These are phyloP conservation scores for Cytospora piceae DNA, from an alignment of 2,329 filamentous ascomycete genomes.

Conservation along the genomic window DNA sequence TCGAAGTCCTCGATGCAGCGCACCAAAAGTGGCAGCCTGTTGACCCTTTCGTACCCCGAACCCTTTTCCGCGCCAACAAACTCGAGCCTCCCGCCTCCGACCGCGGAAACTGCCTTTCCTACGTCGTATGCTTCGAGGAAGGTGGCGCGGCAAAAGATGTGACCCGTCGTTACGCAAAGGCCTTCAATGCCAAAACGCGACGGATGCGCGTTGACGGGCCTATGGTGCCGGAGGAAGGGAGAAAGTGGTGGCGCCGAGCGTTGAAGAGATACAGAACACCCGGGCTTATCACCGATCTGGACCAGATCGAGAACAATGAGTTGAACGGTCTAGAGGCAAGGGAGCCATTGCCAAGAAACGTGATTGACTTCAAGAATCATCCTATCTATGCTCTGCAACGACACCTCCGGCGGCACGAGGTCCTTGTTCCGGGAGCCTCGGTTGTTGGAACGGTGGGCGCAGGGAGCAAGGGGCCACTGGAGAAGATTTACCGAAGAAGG, in stretches of 20 bases:
- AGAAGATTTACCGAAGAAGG: conserved; percentile 78
- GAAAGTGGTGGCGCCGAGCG: conserved; percentile 57
- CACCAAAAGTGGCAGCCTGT: conserved; percentile 91
- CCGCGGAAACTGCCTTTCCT: conserved; percentile 74
- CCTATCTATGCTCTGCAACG: conserved; percentile 82
- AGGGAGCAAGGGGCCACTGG: conserved; percentile 65
- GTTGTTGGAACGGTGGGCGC: conserved; percentile 78
- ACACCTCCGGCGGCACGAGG: conserved; percentile 82
- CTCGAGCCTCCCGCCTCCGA: conserved; percentile 86
- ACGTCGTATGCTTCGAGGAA: conserved; percentile 83
- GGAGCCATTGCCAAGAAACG: conserved; percentile 84
- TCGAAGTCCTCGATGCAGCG: conserved; percentile 84
- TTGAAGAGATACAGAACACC: conserved; percentile 50
- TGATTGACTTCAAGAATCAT: conserved; percentile 86
- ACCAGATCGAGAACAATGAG: conserved; percentile 83
- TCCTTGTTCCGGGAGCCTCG: conserved; percentile 71
- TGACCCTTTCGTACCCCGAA: conserved; percentile 81
- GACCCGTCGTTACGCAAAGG: conserved; percentile 83
- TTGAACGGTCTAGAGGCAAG: conserved; percentile 70
- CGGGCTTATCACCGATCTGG: conserved; percentile 59
- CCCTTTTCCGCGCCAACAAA: conserved; percentile 73
- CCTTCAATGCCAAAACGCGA: conserved; percentile 87
- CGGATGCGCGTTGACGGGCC: conserved; percentile 74
- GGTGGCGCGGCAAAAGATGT: conserved; percentile 82
- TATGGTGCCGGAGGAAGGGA: conserved; percentile 40